phyloP scores from a whole-genome alignment of 2,329 filamentous ascomycete species.

The Botryotinia convoluta region DNA sequence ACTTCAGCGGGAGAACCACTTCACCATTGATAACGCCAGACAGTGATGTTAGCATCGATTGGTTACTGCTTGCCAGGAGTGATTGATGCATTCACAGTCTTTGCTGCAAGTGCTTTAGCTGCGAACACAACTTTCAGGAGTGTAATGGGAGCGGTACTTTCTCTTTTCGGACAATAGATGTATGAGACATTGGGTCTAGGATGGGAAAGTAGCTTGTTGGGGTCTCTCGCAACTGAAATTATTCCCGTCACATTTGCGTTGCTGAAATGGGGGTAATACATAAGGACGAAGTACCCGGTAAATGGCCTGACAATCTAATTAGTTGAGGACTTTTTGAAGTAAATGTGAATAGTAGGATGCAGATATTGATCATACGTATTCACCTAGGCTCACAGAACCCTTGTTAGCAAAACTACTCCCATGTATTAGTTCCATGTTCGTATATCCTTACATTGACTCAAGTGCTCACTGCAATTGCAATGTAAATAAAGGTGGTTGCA shows the following conservation, averaged over 20 bases:
- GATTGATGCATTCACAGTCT: slow-evolving; percentile 30
- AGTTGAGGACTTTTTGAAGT: not conserved
- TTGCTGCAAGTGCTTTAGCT: slow-evolving; percentile 32
- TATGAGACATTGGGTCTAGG: slow-evolving; percentile 31
- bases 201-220: slow-evolving; percentile 48
- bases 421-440: not conserved
- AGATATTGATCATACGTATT: not conserved
- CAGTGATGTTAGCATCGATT: not conserved
- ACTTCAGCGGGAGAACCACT: not conserved
- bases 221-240: slow-evolving; percentile 50
- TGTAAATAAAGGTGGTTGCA: not conserved
- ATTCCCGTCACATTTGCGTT: slow-evolving; percentile 47
- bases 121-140: slow-evolving; percentile 30
- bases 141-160: slow-evolving; percentile 31
- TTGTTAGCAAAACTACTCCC: not conserved
- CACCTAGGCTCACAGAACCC: too few species aligned
- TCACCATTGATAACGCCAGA: not conserved
- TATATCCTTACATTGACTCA: not conserved
- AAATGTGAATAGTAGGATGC: not conserved
- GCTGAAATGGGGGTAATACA: slow-evolving; percentile 46
- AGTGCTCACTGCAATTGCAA: too few species aligned
- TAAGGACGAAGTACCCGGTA: slow-evolving; percentile 41
- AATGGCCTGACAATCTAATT: slow-evolving; percentile 17
- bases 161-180: slow-evolving; percentile 30
- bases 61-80: not conserved